phyloP scores from a whole-genome alignment of 495 filamentous ascomycete species.

The Daldinia bambusicola region DNA sequence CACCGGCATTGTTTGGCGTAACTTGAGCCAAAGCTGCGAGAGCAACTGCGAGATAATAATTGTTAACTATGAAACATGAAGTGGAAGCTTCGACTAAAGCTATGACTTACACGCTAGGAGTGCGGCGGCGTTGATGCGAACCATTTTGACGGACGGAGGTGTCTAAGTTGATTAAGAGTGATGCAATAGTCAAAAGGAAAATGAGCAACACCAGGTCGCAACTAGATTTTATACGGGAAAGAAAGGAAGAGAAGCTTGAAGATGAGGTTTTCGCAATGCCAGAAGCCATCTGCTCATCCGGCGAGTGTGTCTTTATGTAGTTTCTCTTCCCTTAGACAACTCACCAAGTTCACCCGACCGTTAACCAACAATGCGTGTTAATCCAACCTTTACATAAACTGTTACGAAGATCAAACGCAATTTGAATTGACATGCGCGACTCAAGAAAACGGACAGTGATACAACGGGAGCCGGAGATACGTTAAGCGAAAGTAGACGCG shows the following conservation, averaged over 20 bases:
- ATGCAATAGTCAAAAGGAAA: conserved; percentile 7
- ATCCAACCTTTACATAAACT: background rate
- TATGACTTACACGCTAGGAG: conserved; percentile 49
- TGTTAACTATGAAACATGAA: background rate
- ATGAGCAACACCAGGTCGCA: conserved; percentile 47
- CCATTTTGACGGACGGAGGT: conserved; percentile 47
- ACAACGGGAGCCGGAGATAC: background rate
- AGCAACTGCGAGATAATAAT: conserved; percentile 41
- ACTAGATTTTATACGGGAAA: conserved; percentile 21
- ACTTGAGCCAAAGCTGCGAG: conserved; percentile 47
- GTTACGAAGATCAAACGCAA: conserved; percentile 32
- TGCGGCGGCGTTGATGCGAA: conserved; percentile 49
- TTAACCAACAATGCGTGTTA: background rate
- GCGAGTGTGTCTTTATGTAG: conserved; percentile 31
- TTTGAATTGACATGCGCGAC: conserved; percentile 10
- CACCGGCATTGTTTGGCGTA: conserved; percentile 56
- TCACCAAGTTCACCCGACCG: background rate
- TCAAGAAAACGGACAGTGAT: conserved; percentile 1
- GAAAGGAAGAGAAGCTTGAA: conserved; percentile 5
- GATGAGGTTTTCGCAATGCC: background rate
- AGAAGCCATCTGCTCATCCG: background rate
- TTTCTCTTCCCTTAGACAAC: background rate
- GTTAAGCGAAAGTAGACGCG: conserved; percentile 15
- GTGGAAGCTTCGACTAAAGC: background rate
- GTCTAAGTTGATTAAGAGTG: background rate